These are phyloP conservation scores for Ajuga reptans DNA, from an alignment of 305 asterid genomes.

Conservation along the genomic window DNA sequence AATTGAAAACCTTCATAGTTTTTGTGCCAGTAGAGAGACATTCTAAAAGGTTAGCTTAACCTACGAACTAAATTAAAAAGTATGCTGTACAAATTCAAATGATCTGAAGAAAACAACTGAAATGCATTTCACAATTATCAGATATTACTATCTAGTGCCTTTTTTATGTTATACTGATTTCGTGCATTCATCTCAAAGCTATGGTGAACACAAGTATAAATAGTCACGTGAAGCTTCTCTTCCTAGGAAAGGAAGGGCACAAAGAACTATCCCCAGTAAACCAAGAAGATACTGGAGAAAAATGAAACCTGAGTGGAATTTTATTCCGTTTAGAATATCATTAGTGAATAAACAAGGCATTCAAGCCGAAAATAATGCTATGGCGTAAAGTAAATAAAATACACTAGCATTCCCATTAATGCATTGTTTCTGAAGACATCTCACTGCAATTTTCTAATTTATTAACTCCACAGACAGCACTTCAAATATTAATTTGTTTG, in stretches of 20 bases:
- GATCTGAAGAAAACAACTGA: not conserved
- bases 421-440: not conserved
- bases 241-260: not conserved
- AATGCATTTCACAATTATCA: not conserved
- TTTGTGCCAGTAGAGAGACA: conserved; percentile 16
- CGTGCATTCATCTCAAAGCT: not conserved
- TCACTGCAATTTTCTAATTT: not conserved
- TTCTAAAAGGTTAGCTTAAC: not conserved
- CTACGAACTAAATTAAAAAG: not conserved
- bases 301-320: not conserved
- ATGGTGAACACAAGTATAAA: not conserved
- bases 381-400: not conserved
- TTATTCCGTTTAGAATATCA: not conserved
- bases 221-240: not conserved
- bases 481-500: conserved; percentile 7
- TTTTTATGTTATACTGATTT: not conserved
- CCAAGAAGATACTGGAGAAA: not conserved
- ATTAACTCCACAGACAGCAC: not conserved
- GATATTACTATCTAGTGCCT: not conserved
- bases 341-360: not conserved
- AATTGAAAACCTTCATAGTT: not conserved
- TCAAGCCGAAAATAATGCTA: not conserved
- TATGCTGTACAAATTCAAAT: not conserved
- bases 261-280: not conserved
- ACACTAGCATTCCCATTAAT: not conserved